phyloP scores from a whole-genome alignment of 805 yeast genomes.

The Alloascoidea africana region DNA sequence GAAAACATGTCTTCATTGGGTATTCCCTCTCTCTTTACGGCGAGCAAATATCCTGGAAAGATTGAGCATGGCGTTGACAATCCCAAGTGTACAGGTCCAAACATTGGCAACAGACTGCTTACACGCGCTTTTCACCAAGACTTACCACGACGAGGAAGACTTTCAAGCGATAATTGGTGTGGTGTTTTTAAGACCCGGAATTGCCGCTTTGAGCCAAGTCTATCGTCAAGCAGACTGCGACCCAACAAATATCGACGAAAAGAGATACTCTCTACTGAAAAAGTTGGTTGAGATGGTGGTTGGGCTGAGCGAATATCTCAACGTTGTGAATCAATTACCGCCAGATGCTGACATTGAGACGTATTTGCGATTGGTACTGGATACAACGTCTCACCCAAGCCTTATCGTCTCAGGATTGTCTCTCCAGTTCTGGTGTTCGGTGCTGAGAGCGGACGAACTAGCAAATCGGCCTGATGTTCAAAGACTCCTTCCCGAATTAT shows the following conservation, averaged over 20 bases:
- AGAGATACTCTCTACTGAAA: conserved; percentile 65
- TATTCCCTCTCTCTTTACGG: conserved; percentile 60
- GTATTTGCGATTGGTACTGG: conserved; percentile 60
- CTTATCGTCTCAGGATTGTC: conserved; percentile 84
- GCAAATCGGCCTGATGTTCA: conserved; percentile 32
- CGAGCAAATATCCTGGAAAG: conserved; percentile 49
- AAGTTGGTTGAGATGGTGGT: conserved; percentile 91
- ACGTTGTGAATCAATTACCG: conserved; percentile 27
- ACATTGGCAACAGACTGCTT: conserved; percentile 83
- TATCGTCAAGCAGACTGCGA: conserved; percentile 42
- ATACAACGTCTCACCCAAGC: conserved; percentile 73
- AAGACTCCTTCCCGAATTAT: conserved; percentile 40
- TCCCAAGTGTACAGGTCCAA: conserved; percentile 35
- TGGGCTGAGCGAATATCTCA: conserved; percentile 66
- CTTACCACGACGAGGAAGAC: conserved; percentile 50
- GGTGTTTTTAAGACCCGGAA: conserved; percentile 63
- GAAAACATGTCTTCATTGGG: conserved; percentile 87
- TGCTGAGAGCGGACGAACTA: conserved; percentile 67
- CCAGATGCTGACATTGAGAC: conserved; percentile 45
- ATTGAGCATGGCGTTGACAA: conserved; percentile 41
- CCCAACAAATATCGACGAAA: conserved; percentile 65
- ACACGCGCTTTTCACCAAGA: conserved; percentile 75
- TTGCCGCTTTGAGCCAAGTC: conserved; percentile 48
- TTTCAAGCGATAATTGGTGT: conserved; percentile 67
- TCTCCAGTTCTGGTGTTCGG: conserved; percentile 86